Conservation (phyloP, 2,329 filamentous ascomycete species). For the Trichoderma atroviride region DNA sequence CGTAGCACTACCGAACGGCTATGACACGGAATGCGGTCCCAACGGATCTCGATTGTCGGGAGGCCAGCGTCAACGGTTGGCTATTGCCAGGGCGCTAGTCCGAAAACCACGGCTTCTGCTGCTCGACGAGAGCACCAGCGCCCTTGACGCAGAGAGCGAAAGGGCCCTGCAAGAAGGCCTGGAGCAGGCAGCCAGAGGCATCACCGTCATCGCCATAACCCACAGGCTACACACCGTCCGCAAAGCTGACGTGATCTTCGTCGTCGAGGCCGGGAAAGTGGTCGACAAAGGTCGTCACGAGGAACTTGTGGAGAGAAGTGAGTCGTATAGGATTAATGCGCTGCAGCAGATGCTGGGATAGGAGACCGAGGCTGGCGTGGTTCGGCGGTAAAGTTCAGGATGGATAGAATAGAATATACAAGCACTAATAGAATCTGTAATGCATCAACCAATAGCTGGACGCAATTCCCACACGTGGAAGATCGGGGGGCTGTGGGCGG, state of each 20-base stretch:
- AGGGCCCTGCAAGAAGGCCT: conserved; percentile 67
- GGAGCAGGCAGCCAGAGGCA: conserved; percentile 56
- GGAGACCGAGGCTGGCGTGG: conserved; percentile 26
- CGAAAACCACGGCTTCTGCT: conserved; percentile 72
- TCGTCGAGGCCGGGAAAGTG: conserved; percentile 56
- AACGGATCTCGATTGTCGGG: conserved; percentile 75
- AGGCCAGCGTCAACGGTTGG: conserved; percentile 76
- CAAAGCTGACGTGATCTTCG: conserved; percentile 60
- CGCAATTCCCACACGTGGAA: conserved; percentile 21
- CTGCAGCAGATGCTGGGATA: conserved; percentile 51
- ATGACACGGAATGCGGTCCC: conserved; percentile 69
- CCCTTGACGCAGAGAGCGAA: conserved; percentile 72
- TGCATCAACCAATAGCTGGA: conserved; percentile 21
- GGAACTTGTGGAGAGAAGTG: conserved; percentile 56
- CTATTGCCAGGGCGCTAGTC: conserved; percentile 76
- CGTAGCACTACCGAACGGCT: conserved; percentile 62
- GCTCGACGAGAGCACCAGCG: conserved; percentile 80
- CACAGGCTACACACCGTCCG: conserved; percentile 60
- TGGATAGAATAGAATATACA: background rate
- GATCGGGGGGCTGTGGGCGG: background rate
- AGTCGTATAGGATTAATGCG: conserved; percentile 56
- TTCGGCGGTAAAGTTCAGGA: background rate
- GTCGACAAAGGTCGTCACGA: conserved; percentile 57
- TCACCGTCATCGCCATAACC: conserved; percentile 62
- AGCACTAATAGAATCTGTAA: background rate